Evolutionary conservation across 352 stramenopile genomes (phyloP).

Genomic region (Pythium coloratum): DNA sequence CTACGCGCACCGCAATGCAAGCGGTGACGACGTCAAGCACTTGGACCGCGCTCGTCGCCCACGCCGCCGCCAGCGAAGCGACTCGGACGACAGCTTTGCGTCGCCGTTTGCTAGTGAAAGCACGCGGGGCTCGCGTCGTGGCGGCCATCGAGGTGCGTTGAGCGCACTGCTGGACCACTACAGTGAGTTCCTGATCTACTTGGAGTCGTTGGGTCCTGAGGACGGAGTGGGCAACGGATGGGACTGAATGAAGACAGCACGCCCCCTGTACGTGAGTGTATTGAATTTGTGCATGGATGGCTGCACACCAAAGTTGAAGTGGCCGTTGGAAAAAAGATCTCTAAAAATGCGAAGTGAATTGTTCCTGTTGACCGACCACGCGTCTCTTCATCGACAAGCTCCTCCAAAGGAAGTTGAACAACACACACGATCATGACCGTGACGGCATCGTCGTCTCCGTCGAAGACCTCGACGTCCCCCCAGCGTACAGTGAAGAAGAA

Average conservation of each 20-base stretch:
- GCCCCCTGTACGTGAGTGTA: neutral
- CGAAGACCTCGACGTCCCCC: neutral
- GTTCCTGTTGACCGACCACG: neutral
- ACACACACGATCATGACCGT: neutral
- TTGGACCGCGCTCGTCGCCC: slow-evolving; percentile 32
- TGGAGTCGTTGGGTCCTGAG: slow-evolving; percentile 46
- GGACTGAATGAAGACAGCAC: slow-evolving; percentile 5
- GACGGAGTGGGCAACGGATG: slow-evolving; percentile 40
- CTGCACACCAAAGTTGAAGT: neutral
- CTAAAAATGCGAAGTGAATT: neutral
- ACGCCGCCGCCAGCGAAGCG: slow-evolving; percentile 11
- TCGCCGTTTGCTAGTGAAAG: neutral
- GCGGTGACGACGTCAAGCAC: slow-evolving; percentile 66
- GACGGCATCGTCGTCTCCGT: neutral
- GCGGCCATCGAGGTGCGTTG: slow-evolving; percentile 24
- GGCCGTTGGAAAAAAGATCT: slow-evolving; percentile 1
- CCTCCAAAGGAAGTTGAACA: too few relatives aligned
- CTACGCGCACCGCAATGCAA: slow-evolving; percentile 65
- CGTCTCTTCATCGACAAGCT: neutral
- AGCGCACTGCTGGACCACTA: slow-evolving; percentile 60
- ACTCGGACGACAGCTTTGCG: neutral
- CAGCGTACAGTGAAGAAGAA: neutral
- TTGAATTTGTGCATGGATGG: neutral
- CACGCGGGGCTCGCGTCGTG: neutral
- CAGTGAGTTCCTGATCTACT: slow-evolving; percentile 61